phyloP scores from a whole-genome alignment of 1,284 basidiomycete genomes.

The Cystobasidium slooffiae region DNA sequence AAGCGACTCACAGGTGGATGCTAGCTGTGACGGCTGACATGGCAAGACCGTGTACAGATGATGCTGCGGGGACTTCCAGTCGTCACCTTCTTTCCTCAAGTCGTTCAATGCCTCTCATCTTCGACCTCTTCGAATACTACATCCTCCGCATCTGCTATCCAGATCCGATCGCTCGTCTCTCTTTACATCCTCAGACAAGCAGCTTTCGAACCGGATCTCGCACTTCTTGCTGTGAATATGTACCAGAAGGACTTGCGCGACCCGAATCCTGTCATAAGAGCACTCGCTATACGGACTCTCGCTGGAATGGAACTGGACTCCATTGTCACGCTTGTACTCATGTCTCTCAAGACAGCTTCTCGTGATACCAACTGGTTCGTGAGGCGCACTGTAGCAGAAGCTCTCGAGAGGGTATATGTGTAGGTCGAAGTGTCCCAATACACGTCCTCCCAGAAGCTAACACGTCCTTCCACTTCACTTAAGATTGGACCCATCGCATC shows the following conservation, averaged over 20 bases:
- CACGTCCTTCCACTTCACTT: background rate
- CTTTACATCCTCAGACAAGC: constrained; percentile 95
- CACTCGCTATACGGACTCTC: constrained; percentile 53
- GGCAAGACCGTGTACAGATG: constrained; percentile 62
- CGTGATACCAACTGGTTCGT: constrained; percentile 54
- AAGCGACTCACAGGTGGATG: background rate
- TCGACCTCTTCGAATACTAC: constrained; percentile 54
- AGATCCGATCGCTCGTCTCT: constrained; percentile 95
- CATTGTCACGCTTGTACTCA: constrained; percentile 53
- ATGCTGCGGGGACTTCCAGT: constrained; percentile 92
- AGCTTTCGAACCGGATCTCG: constrained; percentile 87
- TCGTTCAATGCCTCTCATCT: constrained; percentile 90
- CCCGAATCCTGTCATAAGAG: constrained; percentile 75
- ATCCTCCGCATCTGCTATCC: constrained; percentile 63
- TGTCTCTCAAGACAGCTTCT: constrained; percentile 48
- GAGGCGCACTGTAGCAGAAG: constrained; percentile 50
- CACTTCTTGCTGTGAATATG: constrained; percentile 95
- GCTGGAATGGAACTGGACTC: constrained; percentile 51
- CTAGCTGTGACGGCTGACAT: background rate
- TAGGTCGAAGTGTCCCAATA: background rate
- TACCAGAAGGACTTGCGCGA: constrained; percentile 97
- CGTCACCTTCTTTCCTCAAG: constrained; percentile 88
- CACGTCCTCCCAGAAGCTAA: background rate
- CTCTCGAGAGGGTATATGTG: constrained; percentile 44
- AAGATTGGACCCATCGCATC: constrained; percentile 39